Conservation (phyloP, 345 rosid species). For the Raphanus sativus region DNA sequence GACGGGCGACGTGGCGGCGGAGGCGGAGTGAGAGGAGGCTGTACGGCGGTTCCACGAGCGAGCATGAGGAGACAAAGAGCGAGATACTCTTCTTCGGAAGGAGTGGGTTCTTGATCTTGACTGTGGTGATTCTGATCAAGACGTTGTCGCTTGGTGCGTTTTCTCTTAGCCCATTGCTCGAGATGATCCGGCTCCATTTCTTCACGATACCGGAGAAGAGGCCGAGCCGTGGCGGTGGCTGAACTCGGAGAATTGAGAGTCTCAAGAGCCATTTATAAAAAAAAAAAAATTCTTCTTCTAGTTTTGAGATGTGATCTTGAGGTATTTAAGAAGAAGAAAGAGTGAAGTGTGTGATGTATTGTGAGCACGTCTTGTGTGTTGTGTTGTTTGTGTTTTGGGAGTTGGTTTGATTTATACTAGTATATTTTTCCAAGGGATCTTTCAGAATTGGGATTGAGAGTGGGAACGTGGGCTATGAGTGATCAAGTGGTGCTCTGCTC, state of each 20-base stretch:
- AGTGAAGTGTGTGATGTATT: conserved; percentile 45
- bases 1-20: conserved; percentile 11
- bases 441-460: conserved; percentile 36
- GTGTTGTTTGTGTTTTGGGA: conserved; percentile 19
- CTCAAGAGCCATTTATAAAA: conserved; percentile 67
- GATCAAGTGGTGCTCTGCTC: conserved; percentile 45
- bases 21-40: neutral
- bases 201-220: conserved; percentile 44
- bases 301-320: neutral
- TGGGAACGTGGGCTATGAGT: conserved; percentile 46
- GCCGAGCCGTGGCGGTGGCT: conserved; percentile 34
- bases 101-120: conserved; percentile 32
- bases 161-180: conserved; percentile 80
- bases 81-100: conserved; percentile 81
- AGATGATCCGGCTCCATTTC: conserved; percentile 44
- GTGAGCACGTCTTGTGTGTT: conserved; percentile 41
- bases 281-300: too few relatives aligned
- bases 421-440: conserved; percentile 10
- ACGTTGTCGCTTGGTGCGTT: conserved; percentile 84
- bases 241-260: conserved; percentile 60
- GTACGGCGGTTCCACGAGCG: conserved; percentile 60
- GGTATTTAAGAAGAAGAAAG: conserved; percentile 26
- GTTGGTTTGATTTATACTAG: conserved; percentile 16
- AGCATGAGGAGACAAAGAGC: conserved; percentile 97
- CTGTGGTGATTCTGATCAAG: conserved; percentile 27